A percentile compares a stretch with the other conserved stretches of the same genome.
phyloP scores from a whole-genome alignment of 2,329 filamentous ascomycete genomes.

The Phaeophleospora eucalypticola region DNA sequence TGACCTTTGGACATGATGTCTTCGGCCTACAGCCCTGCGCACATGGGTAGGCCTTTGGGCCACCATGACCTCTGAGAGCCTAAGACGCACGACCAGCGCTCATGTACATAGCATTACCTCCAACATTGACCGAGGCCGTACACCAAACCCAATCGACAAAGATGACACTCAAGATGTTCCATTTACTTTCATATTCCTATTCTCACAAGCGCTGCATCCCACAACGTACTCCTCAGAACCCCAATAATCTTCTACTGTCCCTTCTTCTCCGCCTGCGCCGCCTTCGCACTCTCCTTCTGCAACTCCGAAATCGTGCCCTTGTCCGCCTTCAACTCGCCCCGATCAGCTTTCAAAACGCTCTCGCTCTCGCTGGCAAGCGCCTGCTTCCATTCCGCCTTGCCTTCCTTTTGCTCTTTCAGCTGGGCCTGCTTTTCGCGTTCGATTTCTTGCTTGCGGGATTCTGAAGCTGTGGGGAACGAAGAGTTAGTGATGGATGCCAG shows the following conservation, averaged over 20 bases:
- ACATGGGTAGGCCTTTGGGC: too few relatives aligned
- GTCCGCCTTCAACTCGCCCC: constrained; percentile 28
- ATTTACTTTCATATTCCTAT: neutral
- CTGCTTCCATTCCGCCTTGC: constrained; percentile 70
- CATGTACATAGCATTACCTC: too few relatives aligned
- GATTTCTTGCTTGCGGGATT: constrained; percentile 42
- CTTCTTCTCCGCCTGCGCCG: constrained; percentile 27
- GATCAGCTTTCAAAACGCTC: constrained; percentile 57
- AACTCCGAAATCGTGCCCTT: constrained; percentile 31
- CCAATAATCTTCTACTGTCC: neutral
- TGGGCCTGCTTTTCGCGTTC: constrained; percentile 61
- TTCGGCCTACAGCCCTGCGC: too few relatives aligned
- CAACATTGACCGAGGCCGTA: too few relatives aligned
- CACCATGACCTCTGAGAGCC: too few relatives aligned
- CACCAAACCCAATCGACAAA: too few relatives aligned
- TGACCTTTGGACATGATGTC: too few relatives aligned
- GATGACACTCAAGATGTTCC: too few relatives aligned
- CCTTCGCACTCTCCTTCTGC: constrained; percentile 34
- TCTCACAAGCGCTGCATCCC: too few relatives aligned
- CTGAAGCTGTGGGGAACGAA: constrained; percentile 34
- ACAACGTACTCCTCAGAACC: neutral
- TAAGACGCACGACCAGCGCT: too few relatives aligned
- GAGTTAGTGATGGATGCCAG: neutral
- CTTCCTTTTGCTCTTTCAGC: constrained; percentile 48
- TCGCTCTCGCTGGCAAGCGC: constrained; percentile 76